Evolutionary conservation across 148 eudicot genomes (phyloP).

Genomic region (Gaultheria prostrata): DNA sequence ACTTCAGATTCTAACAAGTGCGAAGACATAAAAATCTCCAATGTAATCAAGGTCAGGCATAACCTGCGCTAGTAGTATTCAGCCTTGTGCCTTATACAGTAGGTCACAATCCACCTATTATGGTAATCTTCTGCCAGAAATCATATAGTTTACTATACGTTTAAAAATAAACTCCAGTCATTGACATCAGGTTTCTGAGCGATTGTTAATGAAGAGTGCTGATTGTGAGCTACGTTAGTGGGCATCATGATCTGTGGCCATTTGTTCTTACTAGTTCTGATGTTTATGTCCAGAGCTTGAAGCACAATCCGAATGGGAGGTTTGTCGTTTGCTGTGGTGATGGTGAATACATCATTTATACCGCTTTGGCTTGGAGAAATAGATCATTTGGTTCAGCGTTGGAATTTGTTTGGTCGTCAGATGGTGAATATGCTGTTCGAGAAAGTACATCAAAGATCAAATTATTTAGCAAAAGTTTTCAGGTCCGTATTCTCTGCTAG

Average conservation of each 20-base stretch:
- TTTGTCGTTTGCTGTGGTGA: slow-evolving; percentile 97
- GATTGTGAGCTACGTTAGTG: not conserved
- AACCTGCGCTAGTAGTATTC: not conserved
- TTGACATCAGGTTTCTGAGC: not conserved
- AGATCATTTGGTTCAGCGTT: slow-evolving; percentile 89
- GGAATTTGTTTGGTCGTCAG: slow-evolving; percentile 93
- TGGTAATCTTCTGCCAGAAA: not conserved
- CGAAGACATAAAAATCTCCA: not conserved
- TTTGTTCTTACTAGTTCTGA: slow-evolving; percentile 3
- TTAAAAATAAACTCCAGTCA: not conserved
- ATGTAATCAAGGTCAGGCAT: not conserved
- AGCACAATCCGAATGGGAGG: slow-evolving; percentile 98
- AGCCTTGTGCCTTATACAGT: not conserved
- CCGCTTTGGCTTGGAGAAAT: slow-evolving; percentile 96
- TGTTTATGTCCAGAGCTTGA: slow-evolving; percentile 56
- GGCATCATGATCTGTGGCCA: not conserved
- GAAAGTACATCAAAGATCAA: slow-evolving; percentile 98
- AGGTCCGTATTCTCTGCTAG: slow-evolving; percentile 46
- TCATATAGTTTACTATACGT: not conserved
- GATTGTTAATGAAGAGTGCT: not conserved
- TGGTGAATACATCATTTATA: slow-evolving; percentile 88
- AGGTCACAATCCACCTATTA: not conserved
- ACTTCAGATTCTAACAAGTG: not conserved
- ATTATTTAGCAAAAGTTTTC: slow-evolving; percentile 79
- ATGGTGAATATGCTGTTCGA: slow-evolving; percentile 94